Percentiles rank a stretch among this genome's conserved stretches.
Evolutionary conservation across 352 stramenopile species (phyloP).

Genomic region (Thalassiosira hispida): DNA sequence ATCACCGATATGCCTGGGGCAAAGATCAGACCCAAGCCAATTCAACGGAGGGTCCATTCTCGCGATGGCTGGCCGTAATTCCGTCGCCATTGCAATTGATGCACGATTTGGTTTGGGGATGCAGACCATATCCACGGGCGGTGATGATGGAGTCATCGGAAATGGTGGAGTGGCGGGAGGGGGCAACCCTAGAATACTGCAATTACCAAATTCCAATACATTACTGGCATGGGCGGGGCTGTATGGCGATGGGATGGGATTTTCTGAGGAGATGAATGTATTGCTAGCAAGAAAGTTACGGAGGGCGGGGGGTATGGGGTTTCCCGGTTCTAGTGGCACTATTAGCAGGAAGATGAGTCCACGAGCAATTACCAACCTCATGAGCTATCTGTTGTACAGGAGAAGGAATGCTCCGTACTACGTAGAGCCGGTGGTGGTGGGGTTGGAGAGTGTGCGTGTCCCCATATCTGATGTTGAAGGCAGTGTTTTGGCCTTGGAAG

Average conservation of each 20-base stretch:
- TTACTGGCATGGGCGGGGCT: constrained; percentile 52
- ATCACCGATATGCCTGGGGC: constrained; percentile 3
- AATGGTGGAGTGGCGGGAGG: constrained; percentile 12
- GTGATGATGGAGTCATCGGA: constrained; percentile 13
- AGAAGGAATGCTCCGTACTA: constrained; percentile 70
- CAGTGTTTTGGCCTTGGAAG: constrained; percentile 1
- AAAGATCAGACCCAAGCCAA: constrained; percentile 57
- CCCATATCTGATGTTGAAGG: constrained; percentile 2
- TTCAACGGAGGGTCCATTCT: constrained; percentile 79
- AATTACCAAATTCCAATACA: constrained; percentile 42
- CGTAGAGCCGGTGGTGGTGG: constrained; percentile 74
- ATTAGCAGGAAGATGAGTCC: constrained; percentile 58
- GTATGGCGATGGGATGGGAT: constrained; percentile 49
- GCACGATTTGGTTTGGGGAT: constrained; percentile 76
- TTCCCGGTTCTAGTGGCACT: constrained; percentile 8
- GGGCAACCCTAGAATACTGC: constrained; percentile 41
- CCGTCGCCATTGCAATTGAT: constrained; percentile 78
- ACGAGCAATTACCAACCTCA: constrained; percentile 66
- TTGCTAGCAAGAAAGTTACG: constrained; percentile 45
- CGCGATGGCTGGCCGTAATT: constrained; percentile 78
- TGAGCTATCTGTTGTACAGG: constrained; percentile 80
- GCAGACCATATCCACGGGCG: constrained; percentile 57
- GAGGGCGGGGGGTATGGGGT: constrained; percentile 40
- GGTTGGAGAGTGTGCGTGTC: constrained; percentile 57
- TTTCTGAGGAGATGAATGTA: constrained; percentile 50